Evolutionary conservation across 1,284 basidiomycete genomes (phyloP).

Genomic region (Ganoderma lucidum): DNA sequence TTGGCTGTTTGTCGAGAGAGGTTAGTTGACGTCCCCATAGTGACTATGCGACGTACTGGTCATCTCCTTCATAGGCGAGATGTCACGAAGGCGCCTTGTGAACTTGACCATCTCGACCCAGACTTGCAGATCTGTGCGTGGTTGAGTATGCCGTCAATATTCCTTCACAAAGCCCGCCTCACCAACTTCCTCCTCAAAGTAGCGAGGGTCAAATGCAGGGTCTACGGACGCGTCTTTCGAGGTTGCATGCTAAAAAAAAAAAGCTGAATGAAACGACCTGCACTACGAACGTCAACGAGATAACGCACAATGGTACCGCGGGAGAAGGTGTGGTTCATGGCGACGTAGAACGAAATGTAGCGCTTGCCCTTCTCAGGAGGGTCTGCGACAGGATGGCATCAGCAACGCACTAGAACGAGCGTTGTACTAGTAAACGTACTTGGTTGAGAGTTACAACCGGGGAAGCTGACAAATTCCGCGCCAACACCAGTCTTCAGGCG

Average conservation of each 20-base stretch:
- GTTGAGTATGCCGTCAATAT: not conserved
- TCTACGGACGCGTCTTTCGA: constrained; percentile 49
- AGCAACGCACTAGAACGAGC: not conserved
- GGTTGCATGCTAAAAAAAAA: constrained; percentile 40
- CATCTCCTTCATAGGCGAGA: constrained; percentile 52
- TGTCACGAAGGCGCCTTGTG: constrained; percentile 49
- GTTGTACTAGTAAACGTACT: constrained; percentile 32
- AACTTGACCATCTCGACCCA: constrained; percentile 61
- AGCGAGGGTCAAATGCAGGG: constrained; percentile 56
- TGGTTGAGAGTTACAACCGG: constrained; percentile 35
- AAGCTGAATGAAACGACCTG: not conserved
- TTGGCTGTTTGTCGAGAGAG: constrained; percentile 33
- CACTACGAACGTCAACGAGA: not conserved
- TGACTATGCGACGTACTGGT: constrained; percentile 19
- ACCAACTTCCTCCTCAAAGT: constrained; percentile 58
- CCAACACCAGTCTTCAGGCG: constrained; percentile 38
- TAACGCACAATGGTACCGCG: constrained; percentile 47
- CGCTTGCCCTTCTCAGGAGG: constrained; percentile 42
- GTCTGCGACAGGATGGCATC: constrained; percentile 27
- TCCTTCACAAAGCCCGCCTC: constrained; percentile 25
- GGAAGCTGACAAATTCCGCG: constrained; percentile 42
- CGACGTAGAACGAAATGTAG: constrained; percentile 43
- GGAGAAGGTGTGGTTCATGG: constrained; percentile 46
- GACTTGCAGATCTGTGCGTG: constrained; percentile 46
- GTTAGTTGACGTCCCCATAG: not conserved